Base-by-base conservation (phyloP, 1,284 basidiomycete genomes). In the Ceratobasidium sp. region DNA sequence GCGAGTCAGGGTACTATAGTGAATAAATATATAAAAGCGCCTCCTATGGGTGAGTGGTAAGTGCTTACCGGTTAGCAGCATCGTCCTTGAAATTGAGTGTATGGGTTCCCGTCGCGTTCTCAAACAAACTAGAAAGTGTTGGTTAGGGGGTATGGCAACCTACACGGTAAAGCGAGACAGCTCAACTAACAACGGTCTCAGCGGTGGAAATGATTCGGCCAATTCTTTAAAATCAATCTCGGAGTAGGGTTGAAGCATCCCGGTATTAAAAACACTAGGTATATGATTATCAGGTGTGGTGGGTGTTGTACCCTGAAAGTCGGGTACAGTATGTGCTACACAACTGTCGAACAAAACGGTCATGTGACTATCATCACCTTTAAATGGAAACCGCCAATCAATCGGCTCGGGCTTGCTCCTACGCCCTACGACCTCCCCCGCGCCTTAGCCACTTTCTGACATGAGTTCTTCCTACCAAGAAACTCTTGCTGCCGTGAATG, bases 1-100 rank as follows among this genome's bases (percentile, higher is more conserved):
- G 76, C 90, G 85, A 0, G 95, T 96, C 75, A 97, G 84, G 33
- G 88, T 85, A 79, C 95, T 94, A 75, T 44, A 51, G 71, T 77
- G 36, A 5, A 19, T 53, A 9, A 31, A n/a, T 11, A 4, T 11
- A 41, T 41, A 41, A 5, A 41, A 41, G 36, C 4, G 11, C 36
- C 6, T 5, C 11, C 36, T 41, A 41, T 41, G 4, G 6, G 11
- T 41, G 36, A 41, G 36, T 2, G 41, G 31, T 6, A 50, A 64
- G 50, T 17, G 73, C 78, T 78, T 75, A 93, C 93, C 92, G 87
- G 81, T 95, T 89, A 6, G 93, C 89, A 0, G 81, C 81, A 11
- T 88, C 85, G 80, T 93, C 85, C 77, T 90, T 87, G 80, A 95
- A 97, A 80, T 97, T 88, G 67, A 97, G 90, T 0, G 86, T 86